Evolutionary conservation across 2,329 filamentous ascomycete genomes (phyloP).

Genomic region (Sporothrix brunneoviolacea): DNA sequence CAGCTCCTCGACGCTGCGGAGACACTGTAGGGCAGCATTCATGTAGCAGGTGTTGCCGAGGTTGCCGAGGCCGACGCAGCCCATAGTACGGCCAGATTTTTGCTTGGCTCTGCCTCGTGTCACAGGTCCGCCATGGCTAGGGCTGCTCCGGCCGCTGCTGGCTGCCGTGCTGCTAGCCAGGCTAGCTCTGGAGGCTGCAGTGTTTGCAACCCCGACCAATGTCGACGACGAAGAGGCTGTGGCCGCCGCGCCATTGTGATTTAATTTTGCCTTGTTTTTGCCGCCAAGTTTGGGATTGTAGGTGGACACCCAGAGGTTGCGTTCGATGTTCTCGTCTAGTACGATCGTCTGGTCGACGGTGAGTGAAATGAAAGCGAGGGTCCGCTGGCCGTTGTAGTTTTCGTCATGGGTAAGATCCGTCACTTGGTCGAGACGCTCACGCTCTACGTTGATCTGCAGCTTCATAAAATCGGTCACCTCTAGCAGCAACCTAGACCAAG

Average conservation of each 20-base stretch:
- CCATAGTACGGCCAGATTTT: slow-evolving; percentile 62
- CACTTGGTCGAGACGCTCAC: slow-evolving; percentile 51
- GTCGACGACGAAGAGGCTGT: slow-evolving; percentile 37
- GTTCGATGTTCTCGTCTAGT: slow-evolving; percentile 69
- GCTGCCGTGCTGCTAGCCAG: slow-evolving; percentile 27
- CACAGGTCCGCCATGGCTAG: slow-evolving; percentile 50
- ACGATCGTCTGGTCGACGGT: slow-evolving; percentile 69
- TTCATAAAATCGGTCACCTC: slow-evolving; percentile 56
- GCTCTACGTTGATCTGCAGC: slow-evolving; percentile 55
- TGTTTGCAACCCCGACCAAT: slow-evolving; percentile 57
- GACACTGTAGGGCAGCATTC: slow-evolving; percentile 94
- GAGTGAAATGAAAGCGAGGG: slow-evolving; percentile 60
- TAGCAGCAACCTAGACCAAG: slow-evolving; percentile 47
- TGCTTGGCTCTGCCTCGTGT: slow-evolving; percentile 67
- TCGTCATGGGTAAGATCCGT: slow-evolving; percentile 65
- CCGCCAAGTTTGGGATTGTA: slow-evolving; percentile 28
- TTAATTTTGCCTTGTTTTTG: slow-evolving; percentile 18
- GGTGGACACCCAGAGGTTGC: slow-evolving; percentile 51
- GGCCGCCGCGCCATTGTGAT: slow-evolving; percentile 25
- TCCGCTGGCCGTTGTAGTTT: slow-evolving; percentile 70
- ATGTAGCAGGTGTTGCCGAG: slow-evolving; percentile 98
- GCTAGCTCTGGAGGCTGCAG: slow-evolving; percentile 19
- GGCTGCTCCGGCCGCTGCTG: slow-evolving; percentile 64
- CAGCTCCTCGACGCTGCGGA: slow-evolving; percentile 87
- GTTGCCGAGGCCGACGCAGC: slow-evolving; percentile 79